phyloP scores from a whole-genome alignment of 202 grass and related monocot species.

The Thinopyrum obtusiflorum region DNA sequence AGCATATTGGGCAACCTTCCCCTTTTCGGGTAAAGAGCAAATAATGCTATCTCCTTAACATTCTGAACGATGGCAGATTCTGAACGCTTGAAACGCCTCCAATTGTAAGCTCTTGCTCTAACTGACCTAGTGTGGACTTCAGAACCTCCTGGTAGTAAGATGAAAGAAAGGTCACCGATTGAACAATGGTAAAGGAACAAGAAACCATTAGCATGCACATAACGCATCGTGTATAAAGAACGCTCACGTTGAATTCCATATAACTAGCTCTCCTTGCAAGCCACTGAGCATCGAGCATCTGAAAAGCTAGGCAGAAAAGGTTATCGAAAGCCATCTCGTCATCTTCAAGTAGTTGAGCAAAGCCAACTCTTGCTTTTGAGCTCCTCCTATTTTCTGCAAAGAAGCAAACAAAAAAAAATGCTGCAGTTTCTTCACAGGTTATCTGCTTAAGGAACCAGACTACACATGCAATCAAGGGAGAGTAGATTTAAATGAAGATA shows the following conservation, averaged over 20 bases:
- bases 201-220: not conserved
- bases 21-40: not conserved
- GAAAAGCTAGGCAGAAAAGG: constrained; percentile 68
- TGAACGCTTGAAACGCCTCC: constrained; percentile 48
- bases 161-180: not conserved
- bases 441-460: not conserved
- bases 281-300: constrained; percentile 78
- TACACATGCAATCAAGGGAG: not conserved
- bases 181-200: not conserved
- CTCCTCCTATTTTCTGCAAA: constrained; percentile 44
- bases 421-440: constrained; percentile 15
- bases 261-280: constrained; percentile 67
- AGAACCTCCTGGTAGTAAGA: constrained; percentile 69
- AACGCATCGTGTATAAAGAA: not conserved
- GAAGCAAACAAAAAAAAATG: not conserved
- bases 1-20: not conserved
- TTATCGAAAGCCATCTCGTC: constrained; percentile 65
- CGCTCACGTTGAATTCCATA: constrained; percentile 88
- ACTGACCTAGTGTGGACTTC: constrained; percentile 60
- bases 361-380: constrained; percentile 47
- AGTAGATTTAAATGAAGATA: not conserved
- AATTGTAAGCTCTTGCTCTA: constrained; percentile 65
- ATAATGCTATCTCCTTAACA: constrained; percentile 45
- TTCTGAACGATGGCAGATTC: constrained; percentile 61
- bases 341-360: constrained; percentile 60